Percentiles rank a stretch among this genome's conserved stretches.
phyloP scores from a whole-genome alignment of 2,329 filamentous ascomycete genomes.

The Phaeosphaeria sp. region DNA sequence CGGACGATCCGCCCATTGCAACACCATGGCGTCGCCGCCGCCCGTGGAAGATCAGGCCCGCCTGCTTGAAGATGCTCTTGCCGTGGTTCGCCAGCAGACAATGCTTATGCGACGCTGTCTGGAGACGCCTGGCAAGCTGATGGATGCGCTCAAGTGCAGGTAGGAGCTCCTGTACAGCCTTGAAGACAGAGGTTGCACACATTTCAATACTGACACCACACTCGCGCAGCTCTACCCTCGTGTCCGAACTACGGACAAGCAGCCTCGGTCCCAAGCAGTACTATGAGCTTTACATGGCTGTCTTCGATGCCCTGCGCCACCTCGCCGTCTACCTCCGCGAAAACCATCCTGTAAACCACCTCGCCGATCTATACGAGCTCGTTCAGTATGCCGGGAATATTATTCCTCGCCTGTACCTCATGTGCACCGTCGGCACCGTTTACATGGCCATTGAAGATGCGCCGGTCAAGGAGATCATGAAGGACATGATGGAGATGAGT shows the following conservation, averaged over 20 bases:
- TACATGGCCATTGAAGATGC: constrained; percentile 99
- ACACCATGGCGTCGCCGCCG: constrained; percentile 55
- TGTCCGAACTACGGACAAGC: constrained; percentile 97
- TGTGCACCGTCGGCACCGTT: constrained; percentile 98
- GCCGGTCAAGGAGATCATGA: constrained; percentile 99
- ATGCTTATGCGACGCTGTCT: constrained; percentile 96
- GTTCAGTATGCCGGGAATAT: constrained; percentile 99
- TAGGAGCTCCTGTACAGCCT: constrained; percentile 52
- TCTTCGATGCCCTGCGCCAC: constrained; percentile 96
- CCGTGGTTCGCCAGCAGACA: constrained; percentile 96
- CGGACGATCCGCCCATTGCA: constrained; percentile 26
- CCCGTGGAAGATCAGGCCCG: constrained; percentile 71
- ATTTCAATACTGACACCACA: constrained; percentile 8
- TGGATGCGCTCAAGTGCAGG: constrained; percentile 99
- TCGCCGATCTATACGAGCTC: constrained; percentile 96
- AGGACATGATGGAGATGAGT: constrained; percentile 99
- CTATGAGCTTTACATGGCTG: constrained; percentile 99
- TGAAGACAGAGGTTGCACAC: neutral
- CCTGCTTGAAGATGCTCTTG: constrained; percentile 94
- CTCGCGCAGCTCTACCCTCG: constrained; percentile 81
- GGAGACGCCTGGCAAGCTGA: constrained; percentile 96
- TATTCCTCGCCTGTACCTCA: constrained; percentile 92
- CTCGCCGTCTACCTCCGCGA: constrained; percentile 96
- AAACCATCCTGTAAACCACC: constrained; percentile 96
- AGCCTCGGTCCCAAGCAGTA: constrained; percentile 99